Percentiles rank a stretch among this genome's conserved stretches.
Conservation (phyloP, 1,284 basidiomycete species). For the Ceratobasidium sp. region DNA sequence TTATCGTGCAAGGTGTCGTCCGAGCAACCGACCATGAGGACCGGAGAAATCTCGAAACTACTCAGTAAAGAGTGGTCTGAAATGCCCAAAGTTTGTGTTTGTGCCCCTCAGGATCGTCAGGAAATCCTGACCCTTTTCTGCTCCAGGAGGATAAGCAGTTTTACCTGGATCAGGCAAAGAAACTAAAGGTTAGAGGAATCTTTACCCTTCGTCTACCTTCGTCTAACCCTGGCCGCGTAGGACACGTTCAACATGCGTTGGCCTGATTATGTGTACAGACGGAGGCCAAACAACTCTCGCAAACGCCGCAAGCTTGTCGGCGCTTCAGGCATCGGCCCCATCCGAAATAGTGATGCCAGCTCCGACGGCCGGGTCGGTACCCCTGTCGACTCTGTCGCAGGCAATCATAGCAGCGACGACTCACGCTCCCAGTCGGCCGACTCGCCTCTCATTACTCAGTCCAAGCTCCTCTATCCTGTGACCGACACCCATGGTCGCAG, state of each 20-base stretch:
- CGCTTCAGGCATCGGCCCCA: slow-evolving; percentile 14
- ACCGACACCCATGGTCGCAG: slow-evolving; percentile 12
- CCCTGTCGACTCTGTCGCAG: neutral
- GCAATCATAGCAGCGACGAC: slow-evolving; percentile 23
- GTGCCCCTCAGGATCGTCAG: slow-evolving; percentile 2
- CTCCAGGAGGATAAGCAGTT: slow-evolving; percentile 77
- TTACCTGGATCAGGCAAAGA: slow-evolving; percentile 80
- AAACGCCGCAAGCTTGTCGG: slow-evolving; percentile 48
- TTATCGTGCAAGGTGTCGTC: slow-evolving; percentile 68
- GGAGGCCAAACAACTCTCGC: slow-evolving; percentile 81
- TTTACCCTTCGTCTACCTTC: neutral
- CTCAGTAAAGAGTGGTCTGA: slow-evolving; percentile 79
- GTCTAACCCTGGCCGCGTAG: slow-evolving; percentile 15
- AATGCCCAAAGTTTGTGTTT: slow-evolving; percentile 64
- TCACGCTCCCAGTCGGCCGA: slow-evolving; percentile 30
- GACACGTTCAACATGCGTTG: slow-evolving; percentile 84
- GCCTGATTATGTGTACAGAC: slow-evolving; percentile 86
- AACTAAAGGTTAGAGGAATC: slow-evolving; percentile 25
- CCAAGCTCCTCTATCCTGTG: neutral
- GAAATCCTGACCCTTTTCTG: slow-evolving; percentile 5
- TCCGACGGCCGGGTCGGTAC: slow-evolving; percentile 9
- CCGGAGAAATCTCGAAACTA: slow-evolving; percentile 84
- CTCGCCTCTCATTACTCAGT: slow-evolving; percentile 15
- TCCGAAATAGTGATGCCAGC: slow-evolving; percentile 8
- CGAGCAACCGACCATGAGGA: slow-evolving; percentile 83